Evolutionary conservation across 148 eudicot species (phyloP).

Genomic region (Rhododendron mucronatum): DNA sequence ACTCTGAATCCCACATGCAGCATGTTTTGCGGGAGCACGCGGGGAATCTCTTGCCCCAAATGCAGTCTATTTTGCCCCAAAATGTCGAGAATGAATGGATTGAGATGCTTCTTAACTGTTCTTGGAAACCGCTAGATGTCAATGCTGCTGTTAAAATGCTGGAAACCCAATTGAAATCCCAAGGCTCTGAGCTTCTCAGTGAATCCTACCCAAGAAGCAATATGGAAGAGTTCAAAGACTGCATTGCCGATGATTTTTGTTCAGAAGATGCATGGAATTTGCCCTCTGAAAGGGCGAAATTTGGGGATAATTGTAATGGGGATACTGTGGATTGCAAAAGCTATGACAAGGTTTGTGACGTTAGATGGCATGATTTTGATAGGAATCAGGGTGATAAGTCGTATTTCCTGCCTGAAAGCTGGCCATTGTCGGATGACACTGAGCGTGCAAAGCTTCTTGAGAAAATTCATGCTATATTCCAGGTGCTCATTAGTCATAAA

Average conservation of each 20-base stretch:
- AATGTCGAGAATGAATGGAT: slow-evolving; percentile 65
- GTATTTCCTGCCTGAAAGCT: slow-evolving; percentile 39
- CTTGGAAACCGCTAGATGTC: slow-evolving; percentile 90
- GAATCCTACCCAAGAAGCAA: slow-evolving; percentile 20
- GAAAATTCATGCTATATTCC: slow-evolving; percentile 52
- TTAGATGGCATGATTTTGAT: slow-evolving; percentile 43
- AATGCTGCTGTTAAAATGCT: slow-evolving; percentile 57
- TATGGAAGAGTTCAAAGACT: slow-evolving; percentile 30
- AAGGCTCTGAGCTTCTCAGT: slow-evolving; percentile 24
- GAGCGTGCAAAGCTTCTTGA: slow-evolving; percentile 81
- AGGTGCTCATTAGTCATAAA: slow-evolving; percentile 55
- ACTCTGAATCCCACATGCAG: slow-evolving; percentile 46
- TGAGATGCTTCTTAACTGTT: slow-evolving; percentile 72
- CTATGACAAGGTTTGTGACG: slow-evolving; percentile 27
- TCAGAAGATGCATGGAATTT: slow-evolving; percentile 56
- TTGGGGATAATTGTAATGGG: slow-evolving; percentile 38
- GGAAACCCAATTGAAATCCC: slow-evolving; percentile 42
- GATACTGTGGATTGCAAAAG: slow-evolving; percentile 28
- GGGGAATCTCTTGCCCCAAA: slow-evolving; percentile 47
- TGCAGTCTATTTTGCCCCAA: slow-evolving; percentile 67
- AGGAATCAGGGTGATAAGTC: slow-evolving; percentile 34
- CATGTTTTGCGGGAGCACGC: slow-evolving; percentile 77
- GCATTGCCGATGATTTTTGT: slow-evolving; percentile 37
- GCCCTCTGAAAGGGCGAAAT: slow-evolving; percentile 27
- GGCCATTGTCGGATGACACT: slow-evolving; percentile 74